Percentiles rank a stretch among this genome's conserved stretches.
These are phyloP conservation scores for Gyrodon lividus DNA, from an alignment of 768 basidiomycete species.

Conservation along the genomic window DNA sequence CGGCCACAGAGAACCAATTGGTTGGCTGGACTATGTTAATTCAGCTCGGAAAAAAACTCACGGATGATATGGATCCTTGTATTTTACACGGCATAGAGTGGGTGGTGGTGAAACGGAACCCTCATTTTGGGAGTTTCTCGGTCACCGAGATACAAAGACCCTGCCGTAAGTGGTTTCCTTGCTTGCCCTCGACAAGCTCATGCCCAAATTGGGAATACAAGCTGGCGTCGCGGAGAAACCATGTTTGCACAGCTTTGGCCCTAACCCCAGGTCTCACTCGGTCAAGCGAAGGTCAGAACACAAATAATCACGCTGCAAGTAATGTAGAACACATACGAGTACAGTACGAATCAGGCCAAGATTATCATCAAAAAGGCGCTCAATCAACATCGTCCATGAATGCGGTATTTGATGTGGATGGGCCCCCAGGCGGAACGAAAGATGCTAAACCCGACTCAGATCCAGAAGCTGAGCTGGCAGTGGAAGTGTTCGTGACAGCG, in stretches of 20 bases:
- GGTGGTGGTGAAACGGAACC: neutral
- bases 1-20: neutral
- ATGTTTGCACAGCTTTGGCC: constrained; percentile 10
- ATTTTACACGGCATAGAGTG: constrained; percentile 2
- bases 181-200: constrained; percentile 18
- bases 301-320: constrained; percentile 7
- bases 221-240: constrained; percentile 10
- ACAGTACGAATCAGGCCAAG: neutral
- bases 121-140: neutral
- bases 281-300: neutral
- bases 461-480: neutral
- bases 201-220: constrained; percentile 33
- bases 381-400: constrained; percentile 36
- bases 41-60: neutral
- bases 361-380: neutral
- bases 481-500: neutral
- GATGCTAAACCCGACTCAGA: constrained; percentile 15
- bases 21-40: neutral
- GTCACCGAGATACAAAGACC: constrained; percentile 9
- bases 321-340: constrained; percentile 13
- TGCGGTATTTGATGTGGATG: neutral
- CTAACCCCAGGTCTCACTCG: constrained; percentile 10
- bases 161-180: neutral
- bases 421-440: constrained; percentile 2
- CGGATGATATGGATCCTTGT: constrained; percentile 8